Evolutionary conservation across 805 yeast genomes (phyloP), one percentile per base, ranked within the genome.

Genomic region (Martiniozyma abietophila): DNA sequence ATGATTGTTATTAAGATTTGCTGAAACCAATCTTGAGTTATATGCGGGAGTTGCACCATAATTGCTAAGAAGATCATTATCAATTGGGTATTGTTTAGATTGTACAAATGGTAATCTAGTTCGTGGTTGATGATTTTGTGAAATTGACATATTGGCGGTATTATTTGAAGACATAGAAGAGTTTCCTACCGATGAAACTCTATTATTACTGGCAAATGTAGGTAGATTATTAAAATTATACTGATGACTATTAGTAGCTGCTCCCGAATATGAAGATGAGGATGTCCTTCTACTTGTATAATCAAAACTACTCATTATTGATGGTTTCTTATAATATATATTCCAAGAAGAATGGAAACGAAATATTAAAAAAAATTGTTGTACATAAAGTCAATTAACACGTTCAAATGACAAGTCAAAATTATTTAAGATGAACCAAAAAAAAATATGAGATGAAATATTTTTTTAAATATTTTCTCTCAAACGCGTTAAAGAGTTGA

Each of bases 61-160:
- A 16, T 25, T 38, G 7, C 22, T 18, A n/a, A 41, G 39, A 7
- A 33, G 17, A 1, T 36, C 24, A 4, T 31, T 32, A 18, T 38
- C 36, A 12, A 32, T 24, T 9, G 38, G 25, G 27, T 34, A 35
- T 7, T 39, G 39, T 25, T 35, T 43, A 2, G 40, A 32, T 14
- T 46, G 39, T 7, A 32, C 32, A 31, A 45, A 45, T 5, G 48
- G 48, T 15, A 44, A 24, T 8, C 36, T 36, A n/a, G n/a, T n/a
- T n/a, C n/a, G n/a, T n/a, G n/a, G n/a, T 5, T 24, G 35, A 18
- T 22, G 31, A 9, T 29, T 29, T 6, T 26, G 19, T 8, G 27
- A 19, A 20, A 23, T n/a, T 5, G 25, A 12, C 10, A 21, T 12
- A 4, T 31, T 24, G 12, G 31, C 9, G 14, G 29, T 16, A 9